Base-by-base conservation (phyloP, 2,329 filamentous ascomycete genomes). In the Immersiporthe knoxdaviesiana region DNA sequence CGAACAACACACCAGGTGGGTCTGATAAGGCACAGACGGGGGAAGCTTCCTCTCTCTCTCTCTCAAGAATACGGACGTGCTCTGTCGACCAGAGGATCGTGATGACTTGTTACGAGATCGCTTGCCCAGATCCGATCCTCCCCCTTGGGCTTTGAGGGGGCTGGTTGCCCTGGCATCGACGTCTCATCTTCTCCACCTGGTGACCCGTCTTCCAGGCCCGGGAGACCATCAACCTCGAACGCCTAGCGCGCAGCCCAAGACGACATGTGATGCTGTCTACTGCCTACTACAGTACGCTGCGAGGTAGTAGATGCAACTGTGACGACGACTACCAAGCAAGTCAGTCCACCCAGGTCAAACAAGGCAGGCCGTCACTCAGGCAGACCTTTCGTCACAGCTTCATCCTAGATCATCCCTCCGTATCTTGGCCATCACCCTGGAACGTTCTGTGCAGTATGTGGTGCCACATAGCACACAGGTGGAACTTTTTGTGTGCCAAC, bases 151-250 rank as follows among this genome's bases (percentile, higher is more conserved):
- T n/a, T n/a, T n/a, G n/a, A n/a, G n/a, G n/a, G n/a, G n/a, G n/a
- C n/a, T n/a, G 24, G 21, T 27, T 44, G 59, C 59, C 37, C 35
- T 37, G 35, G 37, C 24, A 62, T 30, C 59, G 30, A 62, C 37
- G 59, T 44, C 59, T 62, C 59, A 37, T 27, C 35, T 44, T 62
- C 50, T 14, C 35, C 58, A 60, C 24, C 58, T 5, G 35, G 58
- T 60, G 58, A 60, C 58, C 44, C 58, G 58, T 60, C 58, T 8
- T 32, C 52, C 24, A 56, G 52, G 12, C 56, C 56, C 21, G 37
- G 32, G 27, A 14, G 32, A 10, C 56, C 56, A n/a, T 37, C 56
- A 59, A 37, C 32, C 56, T 59, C 56, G 21, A n/a, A 59, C 56
- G 56, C 30, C 56, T 59, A 59, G 56, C 56, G 56, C 56, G 56